phyloP scores from a whole-genome alignment of 352 stramenopile genomes.

The Achlya hypogyna region DNA sequence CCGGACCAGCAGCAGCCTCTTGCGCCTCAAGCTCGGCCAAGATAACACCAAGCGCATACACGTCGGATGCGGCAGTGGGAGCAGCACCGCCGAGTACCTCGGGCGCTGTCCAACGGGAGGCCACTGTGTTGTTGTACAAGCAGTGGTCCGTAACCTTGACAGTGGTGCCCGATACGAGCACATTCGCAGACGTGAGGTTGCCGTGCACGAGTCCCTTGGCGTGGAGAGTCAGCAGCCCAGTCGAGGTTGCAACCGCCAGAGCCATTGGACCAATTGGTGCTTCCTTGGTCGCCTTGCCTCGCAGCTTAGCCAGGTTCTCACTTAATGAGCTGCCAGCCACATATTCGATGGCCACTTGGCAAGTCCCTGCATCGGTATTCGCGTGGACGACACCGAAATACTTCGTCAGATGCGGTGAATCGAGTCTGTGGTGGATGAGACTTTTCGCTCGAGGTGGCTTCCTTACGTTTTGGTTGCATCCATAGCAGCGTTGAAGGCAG shows the following conservation, averaged over 20 bases:
- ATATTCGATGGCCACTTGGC: not conserved
- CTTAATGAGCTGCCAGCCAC: not conserved
- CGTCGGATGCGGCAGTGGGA: conserved; percentile 64
- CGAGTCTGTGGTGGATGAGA: not conserved
- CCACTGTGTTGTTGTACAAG: not conserved
- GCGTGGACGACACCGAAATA: not conserved
- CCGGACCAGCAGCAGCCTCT: too few species aligned
- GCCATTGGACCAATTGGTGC: not conserved
- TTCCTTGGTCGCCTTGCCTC: not conserved
- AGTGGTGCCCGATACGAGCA: not conserved
- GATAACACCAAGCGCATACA: conserved; percentile 79
- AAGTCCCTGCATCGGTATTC: not conserved
- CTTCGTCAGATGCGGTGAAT: not conserved
- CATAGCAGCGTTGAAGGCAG: not conserved
- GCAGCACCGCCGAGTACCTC: conserved; percentile 74
- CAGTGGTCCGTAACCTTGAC: not conserved
- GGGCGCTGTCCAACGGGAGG: conserved; percentile 57
- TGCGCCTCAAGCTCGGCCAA: conserved; percentile 79
- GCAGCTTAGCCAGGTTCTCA: not conserved
- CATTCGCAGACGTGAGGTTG: not conserved
- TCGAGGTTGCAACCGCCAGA: not conserved
- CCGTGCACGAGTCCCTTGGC: not conserved
- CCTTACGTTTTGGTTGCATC: not conserved
- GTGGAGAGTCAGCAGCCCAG: not conserved
- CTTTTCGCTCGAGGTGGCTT: not conserved